Conservation (phyloP, 1,284 basidiomycete genomes). For the Schizophyllum amplum region DNA sequence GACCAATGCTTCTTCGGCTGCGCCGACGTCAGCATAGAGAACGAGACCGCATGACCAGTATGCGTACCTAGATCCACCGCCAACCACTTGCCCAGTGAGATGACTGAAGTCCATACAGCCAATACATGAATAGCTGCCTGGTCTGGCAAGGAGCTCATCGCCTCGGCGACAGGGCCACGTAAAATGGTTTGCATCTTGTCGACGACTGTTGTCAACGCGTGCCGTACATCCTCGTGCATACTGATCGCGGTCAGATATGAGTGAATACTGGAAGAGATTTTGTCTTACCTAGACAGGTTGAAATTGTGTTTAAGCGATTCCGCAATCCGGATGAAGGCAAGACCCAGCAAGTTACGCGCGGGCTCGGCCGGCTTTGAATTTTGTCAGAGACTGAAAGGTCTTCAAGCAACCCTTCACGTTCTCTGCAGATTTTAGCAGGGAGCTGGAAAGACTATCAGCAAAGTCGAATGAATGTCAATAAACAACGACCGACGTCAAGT, state of each 20-base stretch:
- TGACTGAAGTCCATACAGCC: conserved; percentile 34
- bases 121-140: conserved; percentile 14
- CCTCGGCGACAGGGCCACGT: conserved; percentile 12
- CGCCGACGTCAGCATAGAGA: too few relatives aligned
- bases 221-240: conserved; percentile 19
- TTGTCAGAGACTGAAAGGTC: conserved; percentile 8
- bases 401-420: conserved; percentile 3
- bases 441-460: too few relatives aligned
- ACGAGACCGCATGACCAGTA: too few relatives aligned
- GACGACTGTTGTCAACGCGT: conserved; percentile 12
- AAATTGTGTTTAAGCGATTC: conserved; percentile 27
- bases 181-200: conserved; percentile 9
- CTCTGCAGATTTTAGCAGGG: neutral
- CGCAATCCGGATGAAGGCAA: conserved; percentile 23
- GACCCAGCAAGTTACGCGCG: conserved; percentile 5
- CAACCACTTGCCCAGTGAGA: conserved; percentile 43
- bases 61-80: conserved; percentile 10
- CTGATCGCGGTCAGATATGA: too few relatives aligned
- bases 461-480: too few relatives aligned
- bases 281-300: conserved; percentile 23
- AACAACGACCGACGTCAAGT: too few relatives aligned
- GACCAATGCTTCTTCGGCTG: neutral
- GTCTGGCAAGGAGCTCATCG: neutral
- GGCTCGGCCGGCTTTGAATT: conserved; percentile 11
- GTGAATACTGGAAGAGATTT: too few relatives aligned